A percentile compares a stretch with the other conserved stretches of the same genome.
Evolutionary conservation across 169 alveolate genomes (phyloP).

Genomic region (Plasmodium yoelii): DNA sequence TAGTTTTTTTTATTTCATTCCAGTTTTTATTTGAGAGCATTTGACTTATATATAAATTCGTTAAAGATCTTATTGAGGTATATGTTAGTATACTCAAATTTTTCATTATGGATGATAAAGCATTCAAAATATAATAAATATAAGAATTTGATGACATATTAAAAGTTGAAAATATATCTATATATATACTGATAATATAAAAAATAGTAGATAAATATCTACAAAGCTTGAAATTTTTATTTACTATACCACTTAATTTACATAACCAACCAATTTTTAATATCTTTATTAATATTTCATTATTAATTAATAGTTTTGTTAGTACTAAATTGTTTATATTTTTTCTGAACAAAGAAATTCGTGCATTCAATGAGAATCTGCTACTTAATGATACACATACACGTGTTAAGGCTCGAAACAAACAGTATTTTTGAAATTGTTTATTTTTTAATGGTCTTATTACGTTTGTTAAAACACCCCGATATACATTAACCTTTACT

Average conservation of each 20-base stretch:
- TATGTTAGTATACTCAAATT: slow-evolving; percentile 52
- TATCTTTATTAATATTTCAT: slow-evolving; percentile 56
- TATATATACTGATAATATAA: slow-evolving; percentile 44
- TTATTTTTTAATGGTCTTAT: slow-evolving; percentile 30
- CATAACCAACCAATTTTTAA: slow-evolving; percentile 55
- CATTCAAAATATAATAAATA: slow-evolving; percentile 7
- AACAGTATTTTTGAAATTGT: slow-evolving; percentile 28
- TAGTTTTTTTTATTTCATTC: neutral
- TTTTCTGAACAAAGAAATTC: slow-evolving; percentile 23
- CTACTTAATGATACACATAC: slow-evolving; percentile 72
- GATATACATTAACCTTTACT: slow-evolving; percentile 9
- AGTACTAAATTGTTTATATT: slow-evolving; percentile 22
- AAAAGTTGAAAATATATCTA: slow-evolving; percentile 30
- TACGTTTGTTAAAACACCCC: slow-evolving; percentile 41
- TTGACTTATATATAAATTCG: slow-evolving; percentile 23
- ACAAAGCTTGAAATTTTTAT: slow-evolving; percentile 58
- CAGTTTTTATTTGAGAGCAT: slow-evolving; percentile 7
- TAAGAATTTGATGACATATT: slow-evolving; percentile 25
- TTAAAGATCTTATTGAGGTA: slow-evolving; percentile 39
- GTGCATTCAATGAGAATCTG: slow-evolving; percentile 58
- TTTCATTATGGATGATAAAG: slow-evolving; percentile 43
- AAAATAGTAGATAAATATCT: slow-evolving; percentile 53
- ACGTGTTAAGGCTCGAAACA: slow-evolving; percentile 57
- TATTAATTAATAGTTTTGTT: slow-evolving; percentile 37
- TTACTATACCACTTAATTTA: slow-evolving; percentile 41